Base-by-base conservation (phyloP, 805 yeast species). In the Ogataea parapolymorpha region DNA sequence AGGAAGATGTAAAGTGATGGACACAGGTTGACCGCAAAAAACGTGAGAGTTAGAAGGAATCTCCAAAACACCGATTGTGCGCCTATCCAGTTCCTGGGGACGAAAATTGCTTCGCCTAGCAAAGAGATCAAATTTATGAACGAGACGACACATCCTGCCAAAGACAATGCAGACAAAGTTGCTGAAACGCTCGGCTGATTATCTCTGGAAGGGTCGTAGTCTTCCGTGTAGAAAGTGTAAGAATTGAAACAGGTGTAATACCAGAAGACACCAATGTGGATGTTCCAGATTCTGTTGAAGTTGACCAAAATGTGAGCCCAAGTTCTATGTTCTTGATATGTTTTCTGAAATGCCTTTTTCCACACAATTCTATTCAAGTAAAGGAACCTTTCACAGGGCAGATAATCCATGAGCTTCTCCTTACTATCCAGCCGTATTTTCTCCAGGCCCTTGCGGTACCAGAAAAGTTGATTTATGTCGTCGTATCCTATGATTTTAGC, bases 391-490 rank as follows among this genome's bases (percentile, higher is more conserved):
- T 80, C 79, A 15, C 65, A 58, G 0, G 78, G 67, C 2, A 77
- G 75, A 25, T 75, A 56, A 44, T 75, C 77, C 61, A 85, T 74
- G 17, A 85, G 57, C 32, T 62, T 62, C 4, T 59, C 57, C 33
- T 69, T 70, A 31, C 70, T 71, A 3, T 62, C 53, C 24, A 83
- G 56, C 2, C 64, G 62, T 14, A 88, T 70, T 37, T 72, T 71
- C 46, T 77, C 78, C 38, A 88, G 66, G 0, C 93, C 88, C 46
- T 78, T 74, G 3, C 79, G 71, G 51, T 83, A 80, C 96, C 96
- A 88, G 56, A 88, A 88, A 27, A 84, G 66, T 55, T 88, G 96
- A 57, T 88, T 88, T 60, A 88, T 80, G 60, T 88, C 96, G 65
- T 88, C 96, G 60, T 88, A 88, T 0, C 96, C 96, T 44, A 88